phyloP scores from a whole-genome alignment of 2,329 filamentous ascomycete species.

The Didymella segeticola region DNA sequence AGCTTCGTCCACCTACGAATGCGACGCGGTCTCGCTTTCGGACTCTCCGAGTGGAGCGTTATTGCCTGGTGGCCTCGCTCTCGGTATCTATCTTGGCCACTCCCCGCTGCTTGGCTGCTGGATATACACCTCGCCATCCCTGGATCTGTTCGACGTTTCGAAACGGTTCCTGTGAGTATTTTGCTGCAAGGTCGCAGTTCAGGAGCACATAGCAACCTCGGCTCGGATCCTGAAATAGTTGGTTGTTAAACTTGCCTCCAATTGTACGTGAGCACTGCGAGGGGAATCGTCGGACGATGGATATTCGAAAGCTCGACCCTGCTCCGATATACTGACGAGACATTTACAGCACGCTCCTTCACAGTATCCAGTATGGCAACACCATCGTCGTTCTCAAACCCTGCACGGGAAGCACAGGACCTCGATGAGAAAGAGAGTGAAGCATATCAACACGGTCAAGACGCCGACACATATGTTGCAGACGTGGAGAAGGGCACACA shows the following conservation, averaged over 20 bases:
- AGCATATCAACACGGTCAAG: constrained; percentile 37
- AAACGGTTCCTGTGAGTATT: neutral
- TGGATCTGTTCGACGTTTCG: neutral
- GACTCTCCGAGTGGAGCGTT: constrained; percentile 5
- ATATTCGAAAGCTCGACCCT: neutral
- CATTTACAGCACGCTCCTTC: neutral
- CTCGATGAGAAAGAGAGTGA: constrained; percentile 30
- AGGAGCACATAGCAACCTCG: neutral
- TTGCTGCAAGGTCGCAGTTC: neutral
- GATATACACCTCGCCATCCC: neutral
- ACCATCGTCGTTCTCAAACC: constrained; percentile 25
- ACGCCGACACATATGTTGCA: constrained; percentile 31
- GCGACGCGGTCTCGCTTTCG: constrained; percentile 5
- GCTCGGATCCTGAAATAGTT: neutral
- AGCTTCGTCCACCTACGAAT: neutral
- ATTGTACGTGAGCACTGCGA: neutral
- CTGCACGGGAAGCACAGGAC: constrained; percentile 26
- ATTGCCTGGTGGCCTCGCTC: neutral
- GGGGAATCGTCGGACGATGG: no score
- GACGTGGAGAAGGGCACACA: constrained; percentile 40
- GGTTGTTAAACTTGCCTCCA: neutral
- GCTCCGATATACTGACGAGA: neutral
- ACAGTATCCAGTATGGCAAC: constrained; percentile 29
- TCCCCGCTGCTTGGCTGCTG: constrained; percentile 1
- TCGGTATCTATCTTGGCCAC: neutral